These are phyloP conservation scores for Xylaria sp. DNA, from an alignment of 2,329 filamentous ascomycete genomes.

Conservation along the genomic window DNA sequence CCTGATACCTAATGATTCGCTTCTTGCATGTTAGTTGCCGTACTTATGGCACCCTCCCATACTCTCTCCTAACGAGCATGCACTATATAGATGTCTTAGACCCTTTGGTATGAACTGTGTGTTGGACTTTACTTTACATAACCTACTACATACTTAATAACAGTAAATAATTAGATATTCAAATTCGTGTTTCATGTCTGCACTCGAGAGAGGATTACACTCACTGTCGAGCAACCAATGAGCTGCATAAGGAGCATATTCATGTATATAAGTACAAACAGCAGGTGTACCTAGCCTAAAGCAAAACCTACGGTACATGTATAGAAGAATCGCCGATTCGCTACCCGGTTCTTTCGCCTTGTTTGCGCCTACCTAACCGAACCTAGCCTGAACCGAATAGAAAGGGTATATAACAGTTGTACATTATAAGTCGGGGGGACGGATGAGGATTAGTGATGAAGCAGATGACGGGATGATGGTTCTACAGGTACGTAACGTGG, in stretches of 20 bases:
- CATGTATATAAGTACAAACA: constrained; percentile 13
- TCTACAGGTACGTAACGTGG: background rate
- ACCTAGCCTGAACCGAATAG: background rate
- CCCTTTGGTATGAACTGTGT: background rate
- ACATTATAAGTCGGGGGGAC: constrained; percentile 1
- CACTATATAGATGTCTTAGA: background rate
- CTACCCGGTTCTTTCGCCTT: background rate
- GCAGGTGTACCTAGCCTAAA: constrained; percentile 3
- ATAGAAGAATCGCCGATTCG: background rate
- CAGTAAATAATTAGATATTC: background rate
- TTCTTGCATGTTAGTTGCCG: background rate
- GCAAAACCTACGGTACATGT: background rate
- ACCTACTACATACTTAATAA: too few species aligned
- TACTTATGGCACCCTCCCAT: background rate
- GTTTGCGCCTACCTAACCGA: constrained; percentile 23
- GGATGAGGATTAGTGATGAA: background rate
- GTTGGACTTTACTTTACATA: background rate
- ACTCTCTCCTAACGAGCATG: background rate
- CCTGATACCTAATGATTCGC: background rate
- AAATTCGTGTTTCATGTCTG: background rate
- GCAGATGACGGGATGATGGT: background rate
- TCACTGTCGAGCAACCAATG: background rate
- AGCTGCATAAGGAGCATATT: background rate
- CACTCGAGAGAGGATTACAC: too few species aligned
- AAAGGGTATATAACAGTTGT: constrained; percentile 1